phyloP scores from a whole-genome alignment of 202 grass and related monocot genomes.

The Miscanthus sacchariflorus region DNA sequence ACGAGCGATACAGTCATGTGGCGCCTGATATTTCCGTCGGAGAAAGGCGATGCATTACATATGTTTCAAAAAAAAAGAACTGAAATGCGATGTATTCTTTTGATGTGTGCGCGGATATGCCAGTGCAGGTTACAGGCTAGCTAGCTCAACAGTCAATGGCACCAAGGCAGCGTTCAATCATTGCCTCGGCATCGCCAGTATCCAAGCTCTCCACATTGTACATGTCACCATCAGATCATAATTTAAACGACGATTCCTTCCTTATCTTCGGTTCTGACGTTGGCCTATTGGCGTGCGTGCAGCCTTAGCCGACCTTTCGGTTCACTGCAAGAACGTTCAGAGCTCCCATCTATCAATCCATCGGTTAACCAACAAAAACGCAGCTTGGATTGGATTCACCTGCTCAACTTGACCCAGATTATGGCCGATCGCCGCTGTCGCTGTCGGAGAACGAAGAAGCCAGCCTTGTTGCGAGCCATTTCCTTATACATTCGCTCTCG shows the following conservation, averaged over 20 bases:
- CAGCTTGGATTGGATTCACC: conserved; percentile 24
- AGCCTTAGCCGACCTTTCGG: conserved; percentile 61
- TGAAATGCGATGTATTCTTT: neutral
- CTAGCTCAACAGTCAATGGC: conserved; percentile 38
- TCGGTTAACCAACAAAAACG: conserved; percentile 6
- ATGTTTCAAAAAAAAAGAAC: neutral
- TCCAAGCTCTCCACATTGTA: conserved; percentile 33
- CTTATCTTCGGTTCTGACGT: conserved; percentile 59
- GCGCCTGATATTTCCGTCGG: neutral
- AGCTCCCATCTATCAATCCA: neutral
- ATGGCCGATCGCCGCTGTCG: conserved; percentile 3
- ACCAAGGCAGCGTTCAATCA: conserved; percentile 23
- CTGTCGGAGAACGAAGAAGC: neutral
- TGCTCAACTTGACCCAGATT: conserved; percentile 9
- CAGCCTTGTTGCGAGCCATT: conserved; percentile 7
- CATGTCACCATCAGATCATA: conserved; percentile 46
- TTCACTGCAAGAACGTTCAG: conserved; percentile 12
- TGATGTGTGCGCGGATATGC: neutral
- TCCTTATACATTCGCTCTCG: neutral
- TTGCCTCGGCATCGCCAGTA: conserved; percentile 23
- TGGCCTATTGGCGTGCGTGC: conserved; percentile 50
- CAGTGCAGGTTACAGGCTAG: neutral
- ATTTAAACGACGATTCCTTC: conserved; percentile 41
- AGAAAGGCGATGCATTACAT: neutral
- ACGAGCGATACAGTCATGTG: neutral